Conservation (phyloP, 1,284 basidiomycete species). For the Retiboletus flavoniger region DNA sequence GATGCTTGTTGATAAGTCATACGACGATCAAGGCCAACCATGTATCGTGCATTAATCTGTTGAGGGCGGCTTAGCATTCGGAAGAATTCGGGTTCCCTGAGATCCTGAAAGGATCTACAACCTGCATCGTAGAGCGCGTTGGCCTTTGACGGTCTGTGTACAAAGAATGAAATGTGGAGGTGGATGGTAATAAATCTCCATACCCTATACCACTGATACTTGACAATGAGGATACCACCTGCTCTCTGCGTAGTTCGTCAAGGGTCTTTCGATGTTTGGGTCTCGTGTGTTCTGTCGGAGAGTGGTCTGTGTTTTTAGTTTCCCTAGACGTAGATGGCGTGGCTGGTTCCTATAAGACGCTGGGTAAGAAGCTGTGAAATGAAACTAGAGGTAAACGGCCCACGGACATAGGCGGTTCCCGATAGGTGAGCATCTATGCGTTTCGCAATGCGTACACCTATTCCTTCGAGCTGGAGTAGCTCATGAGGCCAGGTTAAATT, state of each 20-base stretch:
- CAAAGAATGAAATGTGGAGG: neutral
- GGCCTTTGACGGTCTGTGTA: slow-evolving; percentile 40
- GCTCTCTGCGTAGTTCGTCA: slow-evolving; percentile 20
- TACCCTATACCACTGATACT: slow-evolving; percentile 26
- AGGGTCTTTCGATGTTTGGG: slow-evolving; percentile 21
- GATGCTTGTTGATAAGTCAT: slow-evolving; percentile 43
- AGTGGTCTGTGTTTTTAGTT: neutral
- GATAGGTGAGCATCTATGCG: slow-evolving; percentile 43
- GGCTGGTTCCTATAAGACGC: slow-evolving; percentile 17
- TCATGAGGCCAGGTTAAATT: slow-evolving; percentile 9
- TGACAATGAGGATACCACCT: slow-evolving; percentile 18
- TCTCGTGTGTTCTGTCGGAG: neutral
- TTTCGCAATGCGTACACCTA: slow-evolving; percentile 43
- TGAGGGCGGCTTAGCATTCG: slow-evolving; percentile 39
- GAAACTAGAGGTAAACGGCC: slow-evolving; percentile 16
- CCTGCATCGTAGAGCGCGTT: slow-evolving; percentile 46
- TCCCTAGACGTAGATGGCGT: slow-evolving; percentile 15
- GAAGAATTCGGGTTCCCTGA: slow-evolving; percentile 40
- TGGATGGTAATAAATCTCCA: slow-evolving; percentile 17
- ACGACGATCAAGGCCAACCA: slow-evolving; percentile 37
- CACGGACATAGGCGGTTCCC: slow-evolving; percentile 38
- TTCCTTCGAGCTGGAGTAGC: slow-evolving; percentile 39
- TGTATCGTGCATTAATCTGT: slow-evolving; percentile 40
- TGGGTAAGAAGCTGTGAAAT: slow-evolving; percentile 5
- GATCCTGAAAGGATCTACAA: slow-evolving; percentile 43